A percentile compares a stretch with the other conserved stretches of the same genome.
phyloP scores from a whole-genome alignment of 2,329 filamentous ascomycete genomes.

The Fusarium nematophilum region DNA sequence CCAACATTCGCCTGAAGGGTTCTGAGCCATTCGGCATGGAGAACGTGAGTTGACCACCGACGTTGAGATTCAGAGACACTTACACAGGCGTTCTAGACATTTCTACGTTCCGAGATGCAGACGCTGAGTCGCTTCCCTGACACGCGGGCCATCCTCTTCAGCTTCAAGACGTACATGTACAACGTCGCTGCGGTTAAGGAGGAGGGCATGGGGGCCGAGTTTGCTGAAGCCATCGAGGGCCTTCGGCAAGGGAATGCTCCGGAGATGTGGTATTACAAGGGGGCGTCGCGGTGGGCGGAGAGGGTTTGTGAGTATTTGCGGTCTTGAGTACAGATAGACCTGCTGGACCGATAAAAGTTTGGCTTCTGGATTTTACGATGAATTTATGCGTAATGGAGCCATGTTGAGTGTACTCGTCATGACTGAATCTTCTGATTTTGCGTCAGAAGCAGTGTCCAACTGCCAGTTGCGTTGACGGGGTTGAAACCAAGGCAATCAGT shows the following conservation, averaged over 20 bases:
- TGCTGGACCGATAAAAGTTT: not conserved
- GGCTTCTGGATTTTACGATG: no score
- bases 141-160: conserved; percentile 29
- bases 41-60: no score
- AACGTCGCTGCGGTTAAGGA: conserved; percentile 25
- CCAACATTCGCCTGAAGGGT: no score
- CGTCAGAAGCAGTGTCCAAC: no score
- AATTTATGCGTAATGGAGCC: no score
- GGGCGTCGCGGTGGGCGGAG: conserved; percentile 27
- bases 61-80: no score
- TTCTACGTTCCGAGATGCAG: conserved; percentile 31
- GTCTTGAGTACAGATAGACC: conserved; percentile 15
- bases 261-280: conserved; percentile 38
- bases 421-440: no score
- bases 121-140: conserved; percentile 30
- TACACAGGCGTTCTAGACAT: conserved; percentile 20
- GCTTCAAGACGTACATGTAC: conserved; percentile 37
- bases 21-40: no score
- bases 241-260: conserved; percentile 30
- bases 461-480: no score
- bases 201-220: conserved; percentile 26
- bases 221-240: conserved; percentile 33
- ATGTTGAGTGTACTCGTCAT: no score
- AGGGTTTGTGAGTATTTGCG: conserved; percentile 26
- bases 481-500: no score